Conservation (phyloP, 2,329 filamentous ascomycete species). For the Hypoxylon sp. region DNA sequence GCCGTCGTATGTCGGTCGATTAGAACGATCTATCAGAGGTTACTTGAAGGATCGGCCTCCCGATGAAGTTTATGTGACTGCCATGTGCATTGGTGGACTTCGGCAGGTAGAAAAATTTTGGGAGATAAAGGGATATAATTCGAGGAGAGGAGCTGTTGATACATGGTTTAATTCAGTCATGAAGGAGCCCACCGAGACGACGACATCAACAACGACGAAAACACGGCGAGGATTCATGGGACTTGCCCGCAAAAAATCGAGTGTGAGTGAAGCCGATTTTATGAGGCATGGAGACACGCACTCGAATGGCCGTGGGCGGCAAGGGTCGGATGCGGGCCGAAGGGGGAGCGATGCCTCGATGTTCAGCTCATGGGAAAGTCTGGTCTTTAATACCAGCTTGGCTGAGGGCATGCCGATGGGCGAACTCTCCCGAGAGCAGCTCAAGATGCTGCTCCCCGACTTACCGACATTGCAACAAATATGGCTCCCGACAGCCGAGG, state of each 20-base stretch:
- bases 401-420: slow-evolving; percentile 75
- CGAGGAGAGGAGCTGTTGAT: slow-evolving; percentile 71
- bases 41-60: slow-evolving; percentile 74
- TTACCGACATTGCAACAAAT: slow-evolving; percentile 72
- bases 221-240: slow-evolving; percentile 67
- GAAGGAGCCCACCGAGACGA: slow-evolving; percentile 60
- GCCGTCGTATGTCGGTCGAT: slow-evolving; percentile 74
- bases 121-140: slow-evolving; percentile 77
- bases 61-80: slow-evolving; percentile 73
- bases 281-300: slow-evolving; percentile 38
- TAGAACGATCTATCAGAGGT: slow-evolving; percentile 74
- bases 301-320: slow-evolving; percentile 44
- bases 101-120: slow-evolving; percentile 75
- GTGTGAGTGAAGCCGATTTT: slow-evolving; percentile 55
- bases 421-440: slow-evolving; percentile 65
- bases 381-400: slow-evolving; percentile 72
- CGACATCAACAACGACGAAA: slow-evolving; percentile 62
- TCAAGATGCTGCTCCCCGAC: slow-evolving; percentile 67
- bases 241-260: slow-evolving; percentile 72
- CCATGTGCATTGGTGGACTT: slow-evolving; percentile 72
- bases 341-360: slow-evolving; percentile 51
- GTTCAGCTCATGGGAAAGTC: slow-evolving; percentile 53
- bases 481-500: slow-evolving; percentile 75
- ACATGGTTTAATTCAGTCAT: slow-evolving; percentile 69
- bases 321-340: slow-evolving; percentile 52